Percentiles rank a stretch among this genome's conserved stretches.
phyloP scores from a whole-genome alignment of 2,329 filamentous ascomycete genomes.

The Talaromyces islandicus region DNA sequence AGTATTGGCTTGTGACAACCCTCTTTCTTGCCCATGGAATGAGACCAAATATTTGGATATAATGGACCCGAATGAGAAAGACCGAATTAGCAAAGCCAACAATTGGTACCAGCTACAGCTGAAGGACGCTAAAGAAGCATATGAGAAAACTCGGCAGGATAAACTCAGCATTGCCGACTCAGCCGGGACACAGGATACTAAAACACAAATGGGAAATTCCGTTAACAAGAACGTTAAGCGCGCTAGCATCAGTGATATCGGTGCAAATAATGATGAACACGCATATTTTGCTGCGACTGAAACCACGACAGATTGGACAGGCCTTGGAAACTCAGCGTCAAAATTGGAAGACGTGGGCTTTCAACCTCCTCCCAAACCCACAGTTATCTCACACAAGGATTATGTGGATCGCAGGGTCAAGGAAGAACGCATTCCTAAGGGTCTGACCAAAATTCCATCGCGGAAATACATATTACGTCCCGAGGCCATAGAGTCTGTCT shows the following conservation, averaged over 20 bases:
- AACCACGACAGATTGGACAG: constrained; percentile 1
- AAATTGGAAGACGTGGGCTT: constrained; percentile 8
- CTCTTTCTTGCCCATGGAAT: constrained; percentile 47
- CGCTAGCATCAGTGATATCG: background rate
- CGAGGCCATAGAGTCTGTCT: constrained; percentile 76
- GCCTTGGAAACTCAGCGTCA: background rate
- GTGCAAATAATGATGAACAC: constrained; percentile 7
- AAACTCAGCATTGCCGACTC: constrained; percentile 2
- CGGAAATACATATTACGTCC: constrained; percentile 46
- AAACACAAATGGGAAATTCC: background rate
- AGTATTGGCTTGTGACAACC: constrained; percentile 45
- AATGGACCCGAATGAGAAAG: constrained; percentile 30
- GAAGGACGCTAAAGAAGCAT: constrained; percentile 5
- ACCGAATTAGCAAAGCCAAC: constrained; percentile 21
- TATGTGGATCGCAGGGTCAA: constrained; percentile 33
- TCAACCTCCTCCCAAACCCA: constrained; percentile 14
- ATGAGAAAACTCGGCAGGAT: background rate
- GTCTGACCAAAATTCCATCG: constrained; percentile 33
- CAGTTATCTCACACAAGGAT: constrained; percentile 32
- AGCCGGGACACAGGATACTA: background rate
- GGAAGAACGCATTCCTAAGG: constrained; percentile 38
- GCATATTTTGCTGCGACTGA: constrained; percentile 6
- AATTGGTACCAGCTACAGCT: constrained; percentile 18
- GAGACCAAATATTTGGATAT: constrained; percentile 45
- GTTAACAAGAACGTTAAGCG: background rate